Evolutionary conservation across 2,329 filamentous ascomycete genomes (phyloP).

Genomic region (Hortaea werneckii): DNA sequence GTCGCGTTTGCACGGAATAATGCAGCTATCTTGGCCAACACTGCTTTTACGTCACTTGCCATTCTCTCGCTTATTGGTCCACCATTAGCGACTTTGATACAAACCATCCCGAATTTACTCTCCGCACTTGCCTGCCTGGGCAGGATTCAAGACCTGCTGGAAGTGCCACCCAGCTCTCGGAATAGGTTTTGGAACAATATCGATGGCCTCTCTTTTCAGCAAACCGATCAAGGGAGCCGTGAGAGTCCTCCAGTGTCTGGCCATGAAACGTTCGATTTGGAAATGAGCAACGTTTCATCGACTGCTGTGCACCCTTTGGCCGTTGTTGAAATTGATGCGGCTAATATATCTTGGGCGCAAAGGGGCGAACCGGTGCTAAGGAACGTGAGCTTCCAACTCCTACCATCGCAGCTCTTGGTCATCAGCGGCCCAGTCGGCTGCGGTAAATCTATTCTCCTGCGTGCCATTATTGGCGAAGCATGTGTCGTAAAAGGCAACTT

Average conservation of each 20-base stretch:
- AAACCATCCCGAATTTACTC: not conserved
- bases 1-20: not conserved
- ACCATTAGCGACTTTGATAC: not conserved
- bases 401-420: not conserved
- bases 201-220: too few relatives aligned
- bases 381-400: not conserved
- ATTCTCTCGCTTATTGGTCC: not conserved
- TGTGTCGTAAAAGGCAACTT: not conserved
- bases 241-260: too few relatives aligned
- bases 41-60: not conserved
- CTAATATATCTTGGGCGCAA: too few relatives aligned
- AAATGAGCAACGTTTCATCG: too few relatives aligned
- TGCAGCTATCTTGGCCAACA: not conserved
- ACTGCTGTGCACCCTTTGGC: too few relatives aligned
- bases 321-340: too few relatives aligned
- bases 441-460: not conserved
- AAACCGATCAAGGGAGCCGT: too few relatives aligned
- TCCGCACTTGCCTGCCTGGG: too few relatives aligned
- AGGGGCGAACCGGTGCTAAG: not conserved
- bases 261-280: too few relatives aligned
- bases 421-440: not conserved
- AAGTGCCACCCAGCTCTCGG: too few relatives aligned
- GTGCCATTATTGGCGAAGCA: not conserved
- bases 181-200: too few relatives aligned
- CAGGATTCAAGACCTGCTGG: too few relatives aligned